Base-by-base conservation (phyloP, 1,139 yeast genomes). In the Pichia sp. region DNA sequence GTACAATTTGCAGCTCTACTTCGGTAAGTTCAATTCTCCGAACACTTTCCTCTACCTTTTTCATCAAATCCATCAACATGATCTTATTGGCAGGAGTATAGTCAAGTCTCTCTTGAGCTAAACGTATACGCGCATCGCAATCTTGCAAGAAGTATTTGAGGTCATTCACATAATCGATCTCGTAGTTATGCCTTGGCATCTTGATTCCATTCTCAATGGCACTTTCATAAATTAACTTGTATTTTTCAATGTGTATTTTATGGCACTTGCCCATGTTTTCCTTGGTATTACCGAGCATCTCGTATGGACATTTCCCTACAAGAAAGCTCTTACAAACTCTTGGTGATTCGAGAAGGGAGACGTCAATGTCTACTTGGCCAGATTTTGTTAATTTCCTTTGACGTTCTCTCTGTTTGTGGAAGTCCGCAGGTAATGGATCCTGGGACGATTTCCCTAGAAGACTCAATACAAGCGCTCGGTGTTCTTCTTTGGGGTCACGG, bases 271-370 rank as follows among this genome's bases (percentile, higher is more conserved):
- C 32, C 10, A 29, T n/a, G 6, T 18, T 16, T 14, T 29, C 32
- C 27, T 22, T 30, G 7, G 33, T 30, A 18, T 30, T 16, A 18
- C 23, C 25, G 7, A 30, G 12, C 12, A 17, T 11, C n/a, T 29
- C 32, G n/a, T 29, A 29, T 20, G 21, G 20, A 22, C 32, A 29
- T 14, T 74, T 72, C 1, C 94, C 96, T 7, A 86, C 86, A 13
- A 91, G 58, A 55, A 79, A 88, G 20, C 85, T 68, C 53, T 83
- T 82, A 57, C 97, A 88, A 11, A 87, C 77, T 32, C 74, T 65
- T 14, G 79, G 74, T 43, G 80, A 83, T 20, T 75, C 67, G 50
- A 87, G 60, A n/a, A 68, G 17, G 3, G 28, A 21, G 6, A 34
- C 17, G 25, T 40, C 42, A 15, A 33, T n/a, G n/a, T n/a, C n/a